Evolutionary conservation across 768 basidiomycete genomes (phyloP), one percentile per base, ranked within the genome.

Genomic region (Coprinopsis strossmayeri): DNA sequence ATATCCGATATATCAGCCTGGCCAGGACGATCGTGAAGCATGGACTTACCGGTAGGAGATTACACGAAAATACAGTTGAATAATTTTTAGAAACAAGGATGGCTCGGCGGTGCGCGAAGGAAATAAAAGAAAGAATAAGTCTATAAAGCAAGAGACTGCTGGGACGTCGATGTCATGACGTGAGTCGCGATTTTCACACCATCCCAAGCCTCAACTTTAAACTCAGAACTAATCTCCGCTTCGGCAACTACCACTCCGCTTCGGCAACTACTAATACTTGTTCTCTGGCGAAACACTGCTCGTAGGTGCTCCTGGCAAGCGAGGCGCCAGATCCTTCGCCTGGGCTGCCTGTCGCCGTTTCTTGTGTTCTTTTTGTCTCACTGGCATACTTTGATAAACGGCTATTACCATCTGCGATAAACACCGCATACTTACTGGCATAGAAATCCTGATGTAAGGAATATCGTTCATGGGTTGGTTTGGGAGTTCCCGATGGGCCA

Each of bases 371-470:
- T 70, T 68, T 51, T 80, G 78, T 21, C 93, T 79, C 78, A 95
- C 82, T 64, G 74, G n/a, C n/a, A n/a, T n/a, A n/a, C n/a, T n/a
- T n/a, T 28, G 43, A 34, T 15, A 11, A 13, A 11, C 25, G 13
- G n/a, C 26, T n/a, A 48, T 21, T 45, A 35, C 54, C 25, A 52
- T 21, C 18, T 24, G 27, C 32, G n/a, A 7, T 26, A 28, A 34
- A 53, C 38, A 41, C 37, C 32, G 32, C 26, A 25, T 45, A 32
- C 62, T 67, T 67, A 77, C 76, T 73, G 17, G 73, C 70, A 61
- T 88, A 96, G 52, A 88, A 81, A 53, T 87, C 79, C 34, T 91
- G 78, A 66, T 95, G 91, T n/a, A 96, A 71, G 7, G 74, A 69
- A 59, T 84, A 96, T 53, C 81, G 78, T 59, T 84, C 75, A 68